Evolutionary conservation across 2,329 filamentous ascomycete genomes (phyloP).

Genomic region (Fusarium concolor): DNA sequence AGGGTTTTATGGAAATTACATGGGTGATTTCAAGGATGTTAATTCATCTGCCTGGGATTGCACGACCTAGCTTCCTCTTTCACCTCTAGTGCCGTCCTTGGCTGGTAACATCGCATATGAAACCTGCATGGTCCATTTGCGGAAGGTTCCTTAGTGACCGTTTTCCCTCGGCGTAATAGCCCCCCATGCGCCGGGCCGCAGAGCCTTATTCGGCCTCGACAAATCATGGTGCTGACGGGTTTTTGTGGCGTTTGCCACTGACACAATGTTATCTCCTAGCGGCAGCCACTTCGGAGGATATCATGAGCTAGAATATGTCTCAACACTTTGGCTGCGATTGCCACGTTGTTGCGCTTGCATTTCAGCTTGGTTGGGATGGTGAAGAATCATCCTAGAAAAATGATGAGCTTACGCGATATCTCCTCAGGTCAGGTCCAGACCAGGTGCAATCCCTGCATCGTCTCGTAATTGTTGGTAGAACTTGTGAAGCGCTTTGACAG

Average conservation of each 20-base stretch:
- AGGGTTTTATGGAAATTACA: neutral
- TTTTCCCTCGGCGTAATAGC: neutral
- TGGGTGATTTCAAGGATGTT: neutral
- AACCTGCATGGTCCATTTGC: constrained; percentile 7
- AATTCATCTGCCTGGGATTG: neutral
- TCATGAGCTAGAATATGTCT: neutral
- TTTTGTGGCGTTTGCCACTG: constrained; percentile 5
- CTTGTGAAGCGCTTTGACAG: too few species aligned
- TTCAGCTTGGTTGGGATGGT: constrained; percentile 21
- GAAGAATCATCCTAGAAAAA: constrained; percentile 17
- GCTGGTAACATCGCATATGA: constrained; percentile 1
- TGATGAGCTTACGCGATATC: neutral
- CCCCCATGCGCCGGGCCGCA: constrained; percentile 14
- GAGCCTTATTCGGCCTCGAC: constrained; percentile 8
- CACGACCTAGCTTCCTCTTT: constrained; percentile 27
- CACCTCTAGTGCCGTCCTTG: neutral
- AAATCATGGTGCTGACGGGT: neutral
- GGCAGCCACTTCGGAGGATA: constrained; percentile 1
- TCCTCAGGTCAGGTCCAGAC: neutral
- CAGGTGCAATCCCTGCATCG: neutral
- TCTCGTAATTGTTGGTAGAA: constrained; percentile 1
- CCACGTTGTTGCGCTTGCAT: constrained; percentile 21
- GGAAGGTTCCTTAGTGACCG: constrained; percentile 15
- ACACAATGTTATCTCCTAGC: constrained; percentile 3
- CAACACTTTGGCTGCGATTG: constrained; percentile 9